Evolutionary conservation across 345 rosid species (phyloP).

Genomic region (Isatis tinctoria): DNA sequence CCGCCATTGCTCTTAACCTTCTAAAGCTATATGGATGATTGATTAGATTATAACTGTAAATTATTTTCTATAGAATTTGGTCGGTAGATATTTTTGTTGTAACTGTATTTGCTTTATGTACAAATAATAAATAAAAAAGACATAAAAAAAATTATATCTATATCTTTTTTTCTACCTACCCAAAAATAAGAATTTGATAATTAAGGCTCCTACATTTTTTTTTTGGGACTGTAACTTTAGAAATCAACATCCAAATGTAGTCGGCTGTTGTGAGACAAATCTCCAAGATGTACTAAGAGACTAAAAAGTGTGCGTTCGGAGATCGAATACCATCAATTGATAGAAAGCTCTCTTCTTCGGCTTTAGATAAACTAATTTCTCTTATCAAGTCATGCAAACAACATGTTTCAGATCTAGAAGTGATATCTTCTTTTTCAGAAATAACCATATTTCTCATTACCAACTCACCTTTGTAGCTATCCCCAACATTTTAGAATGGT

Average conservation of each 20-base stretch:
- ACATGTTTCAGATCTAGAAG: background rate
- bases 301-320: background rate
- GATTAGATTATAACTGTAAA: no score
- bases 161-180: no score
- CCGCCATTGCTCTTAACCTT: no score
- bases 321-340: background rate
- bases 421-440: background rate
- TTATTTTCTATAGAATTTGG: no score
- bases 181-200: no score
- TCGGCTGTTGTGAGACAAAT: background rate
- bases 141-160: no score
- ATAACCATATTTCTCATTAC: slow-evolving; percentile 33
- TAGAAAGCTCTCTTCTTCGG: slow-evolving; percentile 18
- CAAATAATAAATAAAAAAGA: no score
- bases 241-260: background rate
- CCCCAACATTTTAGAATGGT: background rate
- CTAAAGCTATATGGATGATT: no score
- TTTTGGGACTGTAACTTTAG: no score
- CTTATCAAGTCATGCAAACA: slow-evolving; percentile 26
- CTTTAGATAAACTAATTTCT: slow-evolving; percentile 13
- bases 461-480: slow-evolving; percentile 27
- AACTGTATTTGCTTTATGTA: no score
- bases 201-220: no score
- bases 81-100: no score
- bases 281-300: slow-evolving; percentile 22